Evolutionary conservation across 2,329 filamentous ascomycete species (phyloP), one percentile per base, ranked within the genome.

Genomic region (Xylariomycetidae sp.): DNA sequence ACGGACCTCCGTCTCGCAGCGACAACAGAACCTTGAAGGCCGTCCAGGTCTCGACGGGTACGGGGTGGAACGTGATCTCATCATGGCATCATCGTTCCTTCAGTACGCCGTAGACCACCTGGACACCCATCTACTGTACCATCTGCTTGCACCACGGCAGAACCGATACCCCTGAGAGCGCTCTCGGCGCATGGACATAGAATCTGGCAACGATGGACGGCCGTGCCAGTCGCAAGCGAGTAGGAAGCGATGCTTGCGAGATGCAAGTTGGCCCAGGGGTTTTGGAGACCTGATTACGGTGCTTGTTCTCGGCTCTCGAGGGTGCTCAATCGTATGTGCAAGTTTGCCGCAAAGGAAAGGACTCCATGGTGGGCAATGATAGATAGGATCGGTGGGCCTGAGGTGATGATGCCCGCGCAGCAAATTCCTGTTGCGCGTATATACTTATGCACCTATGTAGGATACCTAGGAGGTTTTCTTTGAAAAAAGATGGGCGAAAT

Each of bases 181-280:
- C 30, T 41, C 15, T 25, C 27, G 13, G 27, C 33, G 1, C 28
- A 44, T n/a, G 30, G 39, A 15, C 41, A 36, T 19, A 33, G 41
- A 4, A 35, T 44, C 17, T 44, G 41, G 41, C 38, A 34, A 15
- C 36, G 36, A 4, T 44, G 41, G 41, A 44, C 41, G 16, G 38
- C 35, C 4, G 23, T 44, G 3, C 38, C 39, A 4, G 41, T 38
- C 12, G 38, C 38, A 36, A 41, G 38, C 6, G 41, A 41, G 9
- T 30, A 38, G 1, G 26, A 10, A 16, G 31, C 36, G 4, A 37
- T 44, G n/a, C 25, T 44, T 2, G 29, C 35, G 9, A 27, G 25
- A 23, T 35, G 38, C 20, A 27, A 6, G 19, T 41, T 36, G 3
- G 41, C 41, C 7, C 22, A 34, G 25, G 25, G 16, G 16, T 27